phyloP scores from a whole-genome alignment of 2,329 filamentous ascomycete species.

The Colletotrichum caudatum region DNA sequence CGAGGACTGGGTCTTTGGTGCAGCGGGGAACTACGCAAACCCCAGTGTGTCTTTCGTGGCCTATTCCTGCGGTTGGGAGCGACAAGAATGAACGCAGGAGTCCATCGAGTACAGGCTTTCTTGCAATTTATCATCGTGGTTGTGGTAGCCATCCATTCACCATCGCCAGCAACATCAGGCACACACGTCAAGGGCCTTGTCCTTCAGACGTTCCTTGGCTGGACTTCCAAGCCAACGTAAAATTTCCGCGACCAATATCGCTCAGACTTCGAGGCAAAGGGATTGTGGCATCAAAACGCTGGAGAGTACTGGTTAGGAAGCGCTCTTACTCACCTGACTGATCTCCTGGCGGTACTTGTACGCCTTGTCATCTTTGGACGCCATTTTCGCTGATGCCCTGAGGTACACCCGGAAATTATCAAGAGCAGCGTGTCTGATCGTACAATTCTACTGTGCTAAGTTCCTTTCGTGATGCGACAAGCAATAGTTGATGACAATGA shows the following conservation, averaged over 20 bases:
- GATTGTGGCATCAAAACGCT: not conserved
- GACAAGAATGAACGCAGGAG: not conserved
- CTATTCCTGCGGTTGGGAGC: not conserved
- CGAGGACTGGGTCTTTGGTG: not conserved
- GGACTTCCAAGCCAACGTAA: constrained; percentile 6
- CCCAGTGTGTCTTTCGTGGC: not conserved
- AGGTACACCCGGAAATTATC: not conserved
- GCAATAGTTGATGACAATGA: too few relatives aligned
- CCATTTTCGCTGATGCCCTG: constrained; percentile 24
- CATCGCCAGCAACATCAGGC: not conserved
- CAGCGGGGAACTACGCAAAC: not conserved
- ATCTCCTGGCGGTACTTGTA: constrained; percentile 98
- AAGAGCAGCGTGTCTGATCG: not conserved
- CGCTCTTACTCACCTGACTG: constrained; percentile 79
- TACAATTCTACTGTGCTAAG: not conserved
- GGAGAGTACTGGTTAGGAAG: not conserved
- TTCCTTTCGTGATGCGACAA: too few relatives aligned
- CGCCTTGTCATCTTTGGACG: constrained; percentile 71
- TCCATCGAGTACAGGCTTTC: not conserved
- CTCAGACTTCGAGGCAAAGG: not conserved
- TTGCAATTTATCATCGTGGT: not conserved
- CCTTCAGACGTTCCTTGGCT: not conserved
- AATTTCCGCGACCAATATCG: not conserved
- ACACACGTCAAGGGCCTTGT: not conserved
- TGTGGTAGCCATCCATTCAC: not conserved